Percentiles rank a stretch among this genome's conserved stretches.
These are phyloP conservation scores for Knufia petricola DNA, from an alignment of 2,329 filamentous ascomycete species.

Conservation along the genomic window DNA sequence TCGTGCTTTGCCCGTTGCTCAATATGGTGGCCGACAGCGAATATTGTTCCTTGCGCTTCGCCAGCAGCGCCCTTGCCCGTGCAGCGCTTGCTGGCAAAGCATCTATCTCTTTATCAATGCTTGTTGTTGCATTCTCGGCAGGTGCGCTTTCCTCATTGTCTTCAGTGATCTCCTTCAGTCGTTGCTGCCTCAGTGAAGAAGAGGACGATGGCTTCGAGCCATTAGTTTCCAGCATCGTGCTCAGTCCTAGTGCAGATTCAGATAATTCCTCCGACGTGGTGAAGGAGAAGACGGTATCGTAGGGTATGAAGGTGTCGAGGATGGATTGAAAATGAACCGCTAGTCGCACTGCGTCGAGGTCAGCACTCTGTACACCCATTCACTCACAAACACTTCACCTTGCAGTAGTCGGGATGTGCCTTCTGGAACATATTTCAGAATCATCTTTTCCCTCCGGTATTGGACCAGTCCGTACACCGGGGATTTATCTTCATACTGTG, in stretches of 20 bases:
- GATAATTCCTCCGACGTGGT: conserved; percentile 66
- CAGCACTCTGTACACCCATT: neutral
- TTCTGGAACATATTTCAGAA: conserved; percentile 88
- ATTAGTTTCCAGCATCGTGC: conserved; percentile 80
- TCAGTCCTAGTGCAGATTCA: conserved; percentile 77
- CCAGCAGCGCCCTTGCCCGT: conserved; percentile 21
- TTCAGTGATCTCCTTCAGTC: conserved; percentile 87
- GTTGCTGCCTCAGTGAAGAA: conserved; percentile 65
- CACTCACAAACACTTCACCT: conserved; percentile 51
- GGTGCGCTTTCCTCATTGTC: conserved; percentile 59
- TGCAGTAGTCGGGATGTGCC: conserved; percentile 83
- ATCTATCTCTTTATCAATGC: conserved; percentile 19
- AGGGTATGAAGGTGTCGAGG: conserved; percentile 63
- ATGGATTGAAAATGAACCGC: conserved; percentile 58
- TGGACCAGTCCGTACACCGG: conserved; percentile 87
- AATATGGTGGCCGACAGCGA: neutral
- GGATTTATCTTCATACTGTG: conserved; percentile 70
- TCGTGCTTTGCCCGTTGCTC: neutral
- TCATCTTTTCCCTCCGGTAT: conserved; percentile 78
- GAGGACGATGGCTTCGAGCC: conserved; percentile 77
- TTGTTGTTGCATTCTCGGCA: conserved; percentile 24
- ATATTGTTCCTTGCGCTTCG: conserved; percentile 19
- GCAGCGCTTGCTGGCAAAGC: conserved; percentile 23
- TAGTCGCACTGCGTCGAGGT: conserved; percentile 58
- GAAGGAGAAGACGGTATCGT: conserved; percentile 77